phyloP scores from a whole-genome alignment of 2,329 filamentous ascomycete genomes.

The Colletotrichum sp. region DNA sequence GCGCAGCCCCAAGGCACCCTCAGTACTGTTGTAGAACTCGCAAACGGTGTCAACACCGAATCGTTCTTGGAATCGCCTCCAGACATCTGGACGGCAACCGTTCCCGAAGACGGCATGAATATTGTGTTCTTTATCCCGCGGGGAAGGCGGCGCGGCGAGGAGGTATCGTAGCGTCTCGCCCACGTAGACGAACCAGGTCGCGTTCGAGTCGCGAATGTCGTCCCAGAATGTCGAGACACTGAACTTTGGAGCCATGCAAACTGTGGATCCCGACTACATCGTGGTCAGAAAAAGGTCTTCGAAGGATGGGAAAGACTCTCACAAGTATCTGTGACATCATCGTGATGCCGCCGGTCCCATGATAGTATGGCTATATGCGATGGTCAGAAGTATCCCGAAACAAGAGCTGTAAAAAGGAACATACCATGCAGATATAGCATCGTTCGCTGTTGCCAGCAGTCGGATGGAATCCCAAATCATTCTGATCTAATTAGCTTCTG shows the following conservation, averaged over 20 bases:
- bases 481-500: background rate
- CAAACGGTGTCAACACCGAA: conserved; percentile 59
- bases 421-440: conserved; percentile 14
- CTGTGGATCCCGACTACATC: conserved; percentile 44
- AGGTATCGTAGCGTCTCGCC: conserved; percentile 80
- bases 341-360: conserved; percentile 72
- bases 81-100: conserved; percentile 72
- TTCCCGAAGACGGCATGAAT: conserved; percentile 69
- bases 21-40: conserved; percentile 82
- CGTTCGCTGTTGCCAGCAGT: background rate
- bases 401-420: fast-evolving
- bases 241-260: conserved; percentile 72
- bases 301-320: conserved; percentile 40
- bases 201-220: conserved; percentile 70
- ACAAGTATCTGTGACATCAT: conserved; percentile 59
- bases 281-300: conserved; percentile 15
- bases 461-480: background rate
- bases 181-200: conserved; percentile 78
- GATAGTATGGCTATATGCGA: conserved; percentile 57
- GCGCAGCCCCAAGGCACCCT: conserved; percentile 69
- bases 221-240: conserved; percentile 74
- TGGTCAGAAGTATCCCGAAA: background rate
- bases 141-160: conserved; percentile 68
- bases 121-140: conserved; percentile 63
- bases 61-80: conserved; percentile 61